Evolutionary conservation across 192 early-diverging fungal species (phyloP).

Genomic region (Backusella tuberculispora): DNA sequence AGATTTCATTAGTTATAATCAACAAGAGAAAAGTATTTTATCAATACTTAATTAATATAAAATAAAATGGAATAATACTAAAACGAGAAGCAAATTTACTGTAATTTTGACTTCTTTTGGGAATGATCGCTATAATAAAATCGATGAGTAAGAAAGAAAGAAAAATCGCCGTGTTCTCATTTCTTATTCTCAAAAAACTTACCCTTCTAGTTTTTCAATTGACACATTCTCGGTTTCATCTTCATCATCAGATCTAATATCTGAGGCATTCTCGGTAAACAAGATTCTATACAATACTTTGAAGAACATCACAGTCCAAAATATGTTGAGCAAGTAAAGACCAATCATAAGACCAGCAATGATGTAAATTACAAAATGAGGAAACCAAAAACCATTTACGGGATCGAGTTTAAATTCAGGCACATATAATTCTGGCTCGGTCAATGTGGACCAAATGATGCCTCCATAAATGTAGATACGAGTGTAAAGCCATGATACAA

Average conservation of each 20-base stretch:
- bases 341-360: slow-evolving; percentile 50
- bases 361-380: slow-evolving; percentile 47
- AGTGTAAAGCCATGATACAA: slow-evolving; percentile 75
- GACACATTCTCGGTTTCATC: slow-evolving; percentile 37
- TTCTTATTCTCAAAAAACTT: background rate
- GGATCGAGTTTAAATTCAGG: slow-evolving; percentile 49
- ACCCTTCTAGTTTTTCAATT: slow-evolving; percentile 21
- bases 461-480: slow-evolving; percentile 74
- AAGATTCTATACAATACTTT: slow-evolving; percentile 63
- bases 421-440: slow-evolving; percentile 59
- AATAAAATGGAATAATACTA: no score
- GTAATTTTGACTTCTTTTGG: slow-evolving; percentile 5
- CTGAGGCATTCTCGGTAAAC: slow-evolving; percentile 55
- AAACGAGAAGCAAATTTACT: slow-evolving; percentile 1
- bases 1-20: background rate
- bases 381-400: slow-evolving; percentile 54
- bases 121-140: slow-evolving; percentile 4
- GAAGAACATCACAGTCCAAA: slow-evolving; percentile 72
- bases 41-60: slow-evolving; percentile 3
- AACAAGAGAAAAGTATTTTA: background rate
- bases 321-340: slow-evolving; percentile 65
- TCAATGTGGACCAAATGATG: slow-evolving; percentile 61
- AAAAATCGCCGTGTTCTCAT: background rate
- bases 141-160: background rate
- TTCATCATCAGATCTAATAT: slow-evolving; percentile 75